Percentiles rank a stretch among this genome's conserved stretches.
Evolutionary conservation across 2,329 filamentous ascomycete genomes (phyloP).

Genomic region (Leptographium flavum): DNA sequence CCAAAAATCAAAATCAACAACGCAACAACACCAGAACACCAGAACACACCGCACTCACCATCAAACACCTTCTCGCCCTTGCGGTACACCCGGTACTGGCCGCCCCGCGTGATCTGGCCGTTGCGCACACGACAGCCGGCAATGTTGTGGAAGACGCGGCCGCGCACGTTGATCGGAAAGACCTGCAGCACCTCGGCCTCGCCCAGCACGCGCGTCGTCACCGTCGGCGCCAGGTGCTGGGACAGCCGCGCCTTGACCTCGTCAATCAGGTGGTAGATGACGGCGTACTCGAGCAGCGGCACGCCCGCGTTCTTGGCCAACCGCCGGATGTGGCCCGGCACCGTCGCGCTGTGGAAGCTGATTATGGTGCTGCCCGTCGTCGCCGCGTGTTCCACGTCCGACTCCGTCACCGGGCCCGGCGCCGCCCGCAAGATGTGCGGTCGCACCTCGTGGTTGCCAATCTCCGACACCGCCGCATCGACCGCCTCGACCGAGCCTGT

Average conservation of each 20-base stretch:
- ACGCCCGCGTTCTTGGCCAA: conserved; percentile 61
- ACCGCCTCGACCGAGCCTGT: conserved; percentile 90
- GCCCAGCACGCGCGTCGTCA: conserved; percentile 60
- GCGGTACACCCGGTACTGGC: conserved; percentile 58
- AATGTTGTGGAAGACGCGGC: conserved; percentile 55
- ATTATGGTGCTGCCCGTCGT: conserved; percentile 63
- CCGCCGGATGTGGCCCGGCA: conserved; percentile 46
- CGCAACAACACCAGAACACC: no score
- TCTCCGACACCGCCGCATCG: conserved; percentile 55
- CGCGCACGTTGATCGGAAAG: conserved; percentile 72
- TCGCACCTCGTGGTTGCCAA: conserved; percentile 75
- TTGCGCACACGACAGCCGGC: conserved; percentile 83
- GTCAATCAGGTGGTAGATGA: conserved; percentile 71
- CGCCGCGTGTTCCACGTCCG: conserved; percentile 77
- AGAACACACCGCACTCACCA: no score
- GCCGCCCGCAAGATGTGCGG: conserved; percentile 63
- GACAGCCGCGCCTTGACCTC: conserved; percentile 56
- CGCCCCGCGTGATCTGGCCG: conserved; percentile 50
- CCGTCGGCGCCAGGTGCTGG: conserved; percentile 50
- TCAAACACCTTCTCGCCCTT: conserved; percentile 60
- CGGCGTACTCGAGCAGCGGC: conserved; percentile 67
- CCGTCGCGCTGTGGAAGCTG: conserved; percentile 68
- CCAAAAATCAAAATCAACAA: background rate
- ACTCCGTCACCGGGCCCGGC: conserved; percentile 69
- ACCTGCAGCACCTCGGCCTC: conserved; percentile 76